Evolutionary conservation across 2,329 filamentous ascomycete species (phyloP), one percentile per base, ranked within the genome.

Genomic region (Alternaria sp.): DNA sequence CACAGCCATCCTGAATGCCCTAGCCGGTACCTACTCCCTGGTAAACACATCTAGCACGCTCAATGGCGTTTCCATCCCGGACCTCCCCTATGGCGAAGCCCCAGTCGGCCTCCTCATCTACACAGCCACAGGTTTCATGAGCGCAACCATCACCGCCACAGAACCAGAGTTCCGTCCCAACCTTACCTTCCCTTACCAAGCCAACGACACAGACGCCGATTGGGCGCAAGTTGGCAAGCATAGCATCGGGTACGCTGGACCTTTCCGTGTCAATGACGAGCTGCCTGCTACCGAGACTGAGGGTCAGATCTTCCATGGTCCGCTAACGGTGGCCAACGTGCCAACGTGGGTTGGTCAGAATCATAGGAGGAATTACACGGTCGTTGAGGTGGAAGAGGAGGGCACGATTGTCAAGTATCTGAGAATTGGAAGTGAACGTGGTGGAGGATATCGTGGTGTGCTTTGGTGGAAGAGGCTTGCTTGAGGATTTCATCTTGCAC

Each of bases 211-310:
- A 3, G 73, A 76, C 46, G 38, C 63, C 4, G 70, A 73, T 22
- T 76, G 74, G 74, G 72, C 74, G 16, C 65, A 66, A 3, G 65
- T 75, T 3, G 74, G 74, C 14, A 70, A 67, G 48, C 74, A 76
- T 34, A 68, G 65, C 36, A 60, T 76, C 16, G 67, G 69, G 2
- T 75, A 75, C 7, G 69, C 72, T 11, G 73, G 73, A 0, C 72
- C 72, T 5, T 59, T 71, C 11, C 28, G 62, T 1, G 34, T 73
- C 3, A 74, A 63, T 10, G 40, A 45, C 5, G 64, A 41, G 4
- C 9, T 74, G 2, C 66, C 67, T 0, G 66, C 63, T n/a, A 71
- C 56, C 10, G 44, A 55, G 49, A 70, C 62, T 5, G 27, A 63
- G 18, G 72, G 72, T 0, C 70, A 74, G 60, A 32, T 74, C 0